Evolutionary conservation across 176 grass and related monocot genomes (phyloP), one percentile per base, ranked within the genome.

Genomic region (Miscanthus lutarioriparius): DNA sequence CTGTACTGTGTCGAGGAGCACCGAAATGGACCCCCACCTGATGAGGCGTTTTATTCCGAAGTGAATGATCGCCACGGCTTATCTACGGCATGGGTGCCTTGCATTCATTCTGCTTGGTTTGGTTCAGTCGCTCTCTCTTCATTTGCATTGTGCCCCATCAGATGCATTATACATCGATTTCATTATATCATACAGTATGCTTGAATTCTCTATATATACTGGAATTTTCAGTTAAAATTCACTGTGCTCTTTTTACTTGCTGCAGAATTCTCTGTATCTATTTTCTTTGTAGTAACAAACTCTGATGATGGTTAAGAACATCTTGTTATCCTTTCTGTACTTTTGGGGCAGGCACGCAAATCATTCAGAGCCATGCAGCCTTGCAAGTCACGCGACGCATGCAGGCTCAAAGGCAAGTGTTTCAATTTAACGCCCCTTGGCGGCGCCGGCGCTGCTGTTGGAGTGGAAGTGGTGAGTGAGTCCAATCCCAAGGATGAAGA

Each of bases 51-150:
- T 76, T 78, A 71, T 85, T 86, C 76, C 10, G 4, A 76, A 62
- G 79, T 77, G 72, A 82, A 87, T 82, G 78, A 75, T 69, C 78
- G 78, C 71, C 78, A 61, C 62, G 71, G 85, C 78, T 81, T 81
- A 76, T 82, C 70, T 87, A 69, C 78, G 47, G 78, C 51, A 82
- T 82, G 78, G 78, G 78, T 63, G 28, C 61, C 72, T 82, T 82
- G 85, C 36, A 44, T 81, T 76, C 49, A 43, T 32, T 35, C 39
- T 70, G 83, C 83, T 78, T 59, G 58, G 56, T 25, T 58, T 58
- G 43, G 54, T 86, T 33, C 67, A 66, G 41, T 72, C 43, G 41
- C 23, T 45, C 22, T 59, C 22, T 59, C 69, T 71, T 14, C 53
- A 44, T 67, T 74, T 74, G 68, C 20, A 59, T 23, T 59, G 54